Evolutionary conservation across 305 asterid species (phyloP).

Genomic region (Coffea humblotiana): DNA sequence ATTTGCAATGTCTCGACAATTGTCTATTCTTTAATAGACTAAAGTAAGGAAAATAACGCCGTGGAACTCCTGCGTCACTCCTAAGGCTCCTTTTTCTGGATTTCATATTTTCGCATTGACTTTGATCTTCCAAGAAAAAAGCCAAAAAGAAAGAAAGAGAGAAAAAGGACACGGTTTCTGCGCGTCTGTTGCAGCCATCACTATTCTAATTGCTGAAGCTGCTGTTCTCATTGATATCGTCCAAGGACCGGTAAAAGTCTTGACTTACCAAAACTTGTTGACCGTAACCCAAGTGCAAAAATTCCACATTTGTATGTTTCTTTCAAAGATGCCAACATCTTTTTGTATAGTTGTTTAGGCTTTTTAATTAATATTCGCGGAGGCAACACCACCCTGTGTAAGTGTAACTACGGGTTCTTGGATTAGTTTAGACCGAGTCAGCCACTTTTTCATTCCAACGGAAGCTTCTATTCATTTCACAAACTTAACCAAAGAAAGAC

Average conservation of each 20-base stretch:
- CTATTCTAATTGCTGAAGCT: not conserved
- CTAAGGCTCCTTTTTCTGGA: no score
- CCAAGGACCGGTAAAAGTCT: not conserved
- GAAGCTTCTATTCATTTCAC: conserved; percentile 45
- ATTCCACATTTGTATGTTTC: not conserved
- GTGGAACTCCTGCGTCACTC: not conserved
- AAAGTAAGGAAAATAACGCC: no score
- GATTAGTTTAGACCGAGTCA: conserved; percentile 21
- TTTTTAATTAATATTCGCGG: not conserved
- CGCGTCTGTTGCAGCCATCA: not conserved
- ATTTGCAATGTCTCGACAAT: not conserved
- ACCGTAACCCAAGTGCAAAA: not conserved
- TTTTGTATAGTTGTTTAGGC: not conserved
- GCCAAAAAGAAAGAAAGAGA: not conserved
- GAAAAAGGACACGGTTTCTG: not conserved
- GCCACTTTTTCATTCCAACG: conserved; percentile 23
- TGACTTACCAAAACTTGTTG: not conserved
- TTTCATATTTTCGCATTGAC: not conserved
- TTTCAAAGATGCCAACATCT: not conserved
- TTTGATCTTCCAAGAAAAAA: not conserved
- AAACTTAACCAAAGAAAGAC: not conserved
- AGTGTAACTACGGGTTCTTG: not conserved
- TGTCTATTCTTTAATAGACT: no score
- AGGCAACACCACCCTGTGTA: no score
- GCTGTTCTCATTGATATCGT: not conserved